Conservation (phyloP, 1,139 yeast genomes). For the Pichiaceae sp. region DNA sequence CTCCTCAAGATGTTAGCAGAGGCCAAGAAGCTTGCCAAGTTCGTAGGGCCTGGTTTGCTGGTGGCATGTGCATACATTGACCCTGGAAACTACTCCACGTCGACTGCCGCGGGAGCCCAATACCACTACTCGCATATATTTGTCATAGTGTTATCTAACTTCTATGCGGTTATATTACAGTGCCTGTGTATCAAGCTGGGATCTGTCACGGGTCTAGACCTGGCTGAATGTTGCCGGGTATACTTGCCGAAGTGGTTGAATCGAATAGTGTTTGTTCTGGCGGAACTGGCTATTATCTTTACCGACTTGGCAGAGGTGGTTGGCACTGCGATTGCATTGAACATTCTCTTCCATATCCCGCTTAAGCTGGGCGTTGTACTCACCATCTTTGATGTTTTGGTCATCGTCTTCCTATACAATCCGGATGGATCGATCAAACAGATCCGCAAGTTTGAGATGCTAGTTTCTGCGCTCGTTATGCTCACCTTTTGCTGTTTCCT, state of each 20-base stretch:
- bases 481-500: slow-evolving; percentile 62
- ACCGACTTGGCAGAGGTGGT: slow-evolving; percentile 80
- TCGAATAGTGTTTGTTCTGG: slow-evolving; percentile 48
- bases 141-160: slow-evolving; percentile 54
- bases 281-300: slow-evolving; percentile 71
- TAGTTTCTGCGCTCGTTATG: slow-evolving; percentile 55
- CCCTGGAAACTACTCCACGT: slow-evolving; percentile 76
- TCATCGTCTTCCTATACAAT: slow-evolving; percentile 56
- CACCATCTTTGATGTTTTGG: slow-evolving; percentile 65
- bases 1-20: slow-evolving; percentile 10
- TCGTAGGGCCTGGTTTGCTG: slow-evolving; percentile 75
- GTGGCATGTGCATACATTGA: slow-evolving; percentile 76
- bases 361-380: slow-evolving; percentile 57
- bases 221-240: slow-evolving; percentile 67
- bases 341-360: slow-evolving; percentile 61
- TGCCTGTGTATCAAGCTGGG: slow-evolving; percentile 68
- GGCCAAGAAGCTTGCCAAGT: slow-evolving; percentile 40
- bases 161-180: slow-evolving; percentile 67
- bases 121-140: slow-evolving; percentile 59
- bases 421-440: slow-evolving; percentile 64
- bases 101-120: slow-evolving; percentile 72
- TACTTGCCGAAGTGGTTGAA: slow-evolving; percentile 54
- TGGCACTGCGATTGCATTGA: slow-evolving; percentile 70
- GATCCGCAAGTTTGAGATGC: slow-evolving; percentile 56
- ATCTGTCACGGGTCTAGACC: slow-evolving; percentile 68